These are phyloP conservation scores for Suillus bovinus DNA, from an alignment of 768 basidiomycete genomes.

Conservation along the genomic window DNA sequence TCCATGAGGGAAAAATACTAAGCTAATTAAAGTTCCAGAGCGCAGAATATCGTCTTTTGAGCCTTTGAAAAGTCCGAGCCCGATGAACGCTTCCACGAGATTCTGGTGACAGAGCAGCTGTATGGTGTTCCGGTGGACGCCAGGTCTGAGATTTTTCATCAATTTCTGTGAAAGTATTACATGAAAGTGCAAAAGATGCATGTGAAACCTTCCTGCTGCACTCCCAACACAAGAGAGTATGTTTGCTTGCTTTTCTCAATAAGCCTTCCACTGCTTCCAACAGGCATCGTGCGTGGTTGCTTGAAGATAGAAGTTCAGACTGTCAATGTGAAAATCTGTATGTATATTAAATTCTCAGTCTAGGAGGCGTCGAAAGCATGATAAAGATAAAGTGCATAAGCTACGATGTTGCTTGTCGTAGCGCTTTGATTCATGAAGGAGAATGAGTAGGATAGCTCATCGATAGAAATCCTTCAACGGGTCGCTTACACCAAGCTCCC, in stretches of 20 bases:
- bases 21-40: too few relatives aligned
- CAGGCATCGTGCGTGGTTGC: constrained; percentile 81
- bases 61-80: too few relatives aligned
- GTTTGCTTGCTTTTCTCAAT: constrained; percentile 78
- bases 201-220: constrained; percentile 70
- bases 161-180: constrained; percentile 49
- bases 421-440: too few relatives aligned
- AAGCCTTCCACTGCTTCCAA: constrained; percentile 94
- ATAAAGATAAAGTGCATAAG: too few relatives aligned
- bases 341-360: too few relatives aligned
- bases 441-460: too few relatives aligned
- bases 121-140: constrained; percentile 87
- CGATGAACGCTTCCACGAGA: constrained; percentile 58
- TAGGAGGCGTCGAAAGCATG: too few relatives aligned
- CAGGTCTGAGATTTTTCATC: constrained; percentile 68
- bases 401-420: too few relatives aligned
- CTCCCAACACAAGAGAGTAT: constrained; percentile 83
- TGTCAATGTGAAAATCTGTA: too few relatives aligned
- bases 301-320: constrained; percentile 47
- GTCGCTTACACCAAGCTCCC: too few relatives aligned
- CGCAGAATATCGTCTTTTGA: constrained; percentile 21
- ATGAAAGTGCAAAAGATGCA: background rate
- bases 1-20: constrained; percentile 37
- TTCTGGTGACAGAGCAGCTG: constrained; percentile 83
- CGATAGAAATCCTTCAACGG: too few relatives aligned